Evolutionary conservation across 805 yeast species (phyloP).

Genomic region (Starmera quercuum): DNA sequence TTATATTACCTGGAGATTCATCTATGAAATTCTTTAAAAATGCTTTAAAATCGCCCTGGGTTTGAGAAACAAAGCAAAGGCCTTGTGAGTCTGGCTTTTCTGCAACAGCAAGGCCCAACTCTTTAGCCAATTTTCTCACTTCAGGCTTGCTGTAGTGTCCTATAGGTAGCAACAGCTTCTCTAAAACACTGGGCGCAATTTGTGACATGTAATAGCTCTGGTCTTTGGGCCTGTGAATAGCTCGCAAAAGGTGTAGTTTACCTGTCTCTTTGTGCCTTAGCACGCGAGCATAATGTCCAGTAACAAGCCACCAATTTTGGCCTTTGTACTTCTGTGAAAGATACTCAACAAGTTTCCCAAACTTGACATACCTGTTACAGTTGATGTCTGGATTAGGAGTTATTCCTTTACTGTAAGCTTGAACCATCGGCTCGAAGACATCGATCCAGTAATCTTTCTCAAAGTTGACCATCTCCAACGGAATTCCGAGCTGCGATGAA

Average conservation of each 20-base stretch:
- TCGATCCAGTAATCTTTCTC: constrained; percentile 90
- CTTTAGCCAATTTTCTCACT: constrained; percentile 60
- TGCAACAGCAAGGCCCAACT: constrained; percentile 49
- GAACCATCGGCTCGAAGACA: constrained; percentile 90
- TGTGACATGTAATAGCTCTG: constrained; percentile 87
- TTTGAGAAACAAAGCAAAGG: constrained; percentile 75
- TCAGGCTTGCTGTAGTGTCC: constrained; percentile 73
- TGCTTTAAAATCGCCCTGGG: constrained; percentile 52
- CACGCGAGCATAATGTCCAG: constrained; percentile 74
- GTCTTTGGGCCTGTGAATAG: constrained; percentile 59
- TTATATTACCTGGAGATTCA: constrained; percentile 69
- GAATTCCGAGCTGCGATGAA: constrained; percentile 52
- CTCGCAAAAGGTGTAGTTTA: constrained; percentile 45
- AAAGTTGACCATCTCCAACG: constrained; percentile 70
- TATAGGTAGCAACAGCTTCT: constrained; percentile 63
- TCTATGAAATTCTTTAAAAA: constrained; percentile 71
- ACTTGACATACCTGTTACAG: constrained; percentile 81
- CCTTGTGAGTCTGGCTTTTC: constrained; percentile 93
- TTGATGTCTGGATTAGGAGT: constrained; percentile 96
- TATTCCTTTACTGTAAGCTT: constrained; percentile 56
- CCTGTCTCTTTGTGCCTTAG: constrained; percentile 25
- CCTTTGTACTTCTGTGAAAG: constrained; percentile 30
- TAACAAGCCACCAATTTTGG: constrained; percentile 73
- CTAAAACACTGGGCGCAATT: constrained; percentile 38
- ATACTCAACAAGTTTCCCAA: constrained; percentile 66